These are phyloP conservation scores for Phellinidium pouzarii DNA, from an alignment of 1,284 basidiomycete species.

Conservation along the genomic window DNA sequence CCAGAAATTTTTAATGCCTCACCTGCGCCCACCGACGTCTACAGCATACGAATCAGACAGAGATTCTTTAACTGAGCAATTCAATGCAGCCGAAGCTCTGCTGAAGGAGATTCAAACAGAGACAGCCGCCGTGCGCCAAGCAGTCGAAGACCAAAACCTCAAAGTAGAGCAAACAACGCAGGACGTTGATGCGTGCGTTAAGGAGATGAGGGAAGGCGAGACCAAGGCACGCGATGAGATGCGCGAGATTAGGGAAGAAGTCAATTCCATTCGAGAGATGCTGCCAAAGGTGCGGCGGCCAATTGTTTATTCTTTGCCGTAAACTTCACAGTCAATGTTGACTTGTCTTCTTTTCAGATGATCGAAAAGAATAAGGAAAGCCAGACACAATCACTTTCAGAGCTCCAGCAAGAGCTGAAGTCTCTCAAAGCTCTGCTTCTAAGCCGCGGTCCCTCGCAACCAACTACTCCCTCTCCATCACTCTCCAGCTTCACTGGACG, in stretches of 20 bases:
- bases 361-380: slow-evolving; percentile 89
- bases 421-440: slow-evolving; percentile 89
- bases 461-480: slow-evolving; percentile 46
- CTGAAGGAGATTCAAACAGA: slow-evolving; percentile 79
- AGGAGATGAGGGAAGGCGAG: slow-evolving; percentile 75
- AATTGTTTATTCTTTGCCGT: not conserved
- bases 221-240: slow-evolving; percentile 81
- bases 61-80: slow-evolving; percentile 81
- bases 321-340: slow-evolving; percentile 3
- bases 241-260: slow-evolving; percentile 86
- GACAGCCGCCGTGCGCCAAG: slow-evolving; percentile 64
- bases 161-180: slow-evolving; percentile 72
- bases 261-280: slow-evolving; percentile 86
- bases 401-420: slow-evolving; percentile 91
- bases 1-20: slow-evolving; percentile 89
- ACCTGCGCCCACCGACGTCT: slow-evolving; percentile 83
- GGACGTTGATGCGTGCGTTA: slow-evolving; percentile 76
- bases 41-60: slow-evolving; percentile 89
- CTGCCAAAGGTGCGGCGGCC: slow-evolving; percentile 68
- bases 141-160: slow-evolving; percentile 79
- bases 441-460: slow-evolving; percentile 58
- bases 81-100: slow-evolving; percentile 85
- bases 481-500: slow-evolving; percentile 41
- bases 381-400: slow-evolving; percentile 71
- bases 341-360: slow-evolving; percentile 56